phyloP scores from a whole-genome alignment of 2,329 filamentous ascomycete genomes.

The Epichloe baconii region DNA sequence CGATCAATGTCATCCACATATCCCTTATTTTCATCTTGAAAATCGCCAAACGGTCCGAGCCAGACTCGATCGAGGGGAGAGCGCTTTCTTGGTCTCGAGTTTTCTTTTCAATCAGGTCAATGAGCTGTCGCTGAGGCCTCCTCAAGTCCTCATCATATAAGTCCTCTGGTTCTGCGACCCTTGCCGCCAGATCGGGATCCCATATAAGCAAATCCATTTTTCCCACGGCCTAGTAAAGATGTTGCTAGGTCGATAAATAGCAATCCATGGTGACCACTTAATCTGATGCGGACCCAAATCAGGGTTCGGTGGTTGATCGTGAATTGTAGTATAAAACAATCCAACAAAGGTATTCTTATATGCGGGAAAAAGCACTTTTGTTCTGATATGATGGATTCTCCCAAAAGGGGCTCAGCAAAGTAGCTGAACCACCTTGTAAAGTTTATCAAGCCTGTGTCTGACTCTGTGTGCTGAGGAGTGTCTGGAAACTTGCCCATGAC shows the following conservation, averaged over 20 bases:
- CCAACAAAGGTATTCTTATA: slow-evolving; percentile 18
- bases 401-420: slow-evolving; percentile 5
- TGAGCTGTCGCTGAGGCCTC: slow-evolving; percentile 31
- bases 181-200: slow-evolving; percentile 27
- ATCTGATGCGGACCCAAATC: neutral
- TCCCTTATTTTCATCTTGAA: slow-evolving; percentile 8
- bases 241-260: slow-evolving; percentile 31
- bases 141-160: slow-evolving; percentile 25
- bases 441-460: slow-evolving; percentile 6
- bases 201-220: slow-evolving; percentile 40
- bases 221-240: slow-evolving; percentile 19
- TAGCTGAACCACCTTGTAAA: slow-evolving; percentile 15
- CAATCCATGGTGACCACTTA: slow-evolving; percentile 32
- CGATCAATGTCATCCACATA: slow-evolving; percentile 27
- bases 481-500: slow-evolving; percentile 26
- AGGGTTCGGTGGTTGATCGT: neutral
- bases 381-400: no score
- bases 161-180: slow-evolving; percentile 8
- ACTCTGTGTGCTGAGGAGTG: slow-evolving; percentile 13
- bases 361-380: neutral
- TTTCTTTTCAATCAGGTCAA: slow-evolving; percentile 23
- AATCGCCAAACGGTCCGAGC: slow-evolving; percentile 24
- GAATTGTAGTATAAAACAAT: slow-evolving; percentile 31
- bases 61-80: slow-evolving; percentile 30
- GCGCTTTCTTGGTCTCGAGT: slow-evolving; percentile 16